phyloP scores from a whole-genome alignment of 2,329 filamentous ascomycete genomes.

The Ophiostoma novo-ulmi region DNA sequence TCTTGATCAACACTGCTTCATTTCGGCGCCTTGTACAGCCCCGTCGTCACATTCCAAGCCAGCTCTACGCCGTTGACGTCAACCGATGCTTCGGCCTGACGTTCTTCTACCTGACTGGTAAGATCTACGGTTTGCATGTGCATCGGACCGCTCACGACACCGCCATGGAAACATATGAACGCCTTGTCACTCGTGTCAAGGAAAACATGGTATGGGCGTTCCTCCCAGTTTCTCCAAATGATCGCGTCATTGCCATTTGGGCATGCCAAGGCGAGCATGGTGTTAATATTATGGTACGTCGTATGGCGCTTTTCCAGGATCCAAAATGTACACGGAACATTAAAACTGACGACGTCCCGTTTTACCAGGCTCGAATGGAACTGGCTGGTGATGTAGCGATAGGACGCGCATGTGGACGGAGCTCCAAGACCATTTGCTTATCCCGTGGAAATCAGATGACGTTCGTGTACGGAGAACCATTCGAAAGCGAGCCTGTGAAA shows the following conservation, averaged over 20 bases:
- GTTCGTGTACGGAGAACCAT: constrained; percentile 3
- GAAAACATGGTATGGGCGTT: not conserved
- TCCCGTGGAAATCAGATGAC: constrained; percentile 2
- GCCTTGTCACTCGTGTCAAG: not conserved
- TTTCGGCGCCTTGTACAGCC: constrained; percentile 13
- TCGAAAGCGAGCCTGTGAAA: not conserved
- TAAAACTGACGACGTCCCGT: constrained; percentile 11
- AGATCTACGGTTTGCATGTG: not conserved
- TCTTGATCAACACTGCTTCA: constrained; percentile 9
- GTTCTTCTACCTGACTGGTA: not conserved
- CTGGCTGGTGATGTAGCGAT: constrained; percentile 17
- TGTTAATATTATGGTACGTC: constrained; percentile 14
- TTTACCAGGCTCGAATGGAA: constrained; percentile 16
- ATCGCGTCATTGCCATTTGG: constrained; percentile 14
- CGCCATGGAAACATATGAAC: not conserved
- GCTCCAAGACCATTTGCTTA: not conserved
- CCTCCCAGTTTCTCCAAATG: not conserved
- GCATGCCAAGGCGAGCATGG: not conserved
- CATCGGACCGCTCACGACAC: not conserved
- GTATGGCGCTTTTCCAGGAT: not conserved
- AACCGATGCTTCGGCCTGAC: constrained; percentile 2
- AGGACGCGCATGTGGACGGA: constrained; percentile 1
- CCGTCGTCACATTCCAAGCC: constrained; percentile 4
- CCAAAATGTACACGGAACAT: not conserved
- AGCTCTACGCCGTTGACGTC: not conserved